Base-by-base conservation (phyloP, 192 early-diverging fungal species). In the Gigaspora rosea region DNA sequence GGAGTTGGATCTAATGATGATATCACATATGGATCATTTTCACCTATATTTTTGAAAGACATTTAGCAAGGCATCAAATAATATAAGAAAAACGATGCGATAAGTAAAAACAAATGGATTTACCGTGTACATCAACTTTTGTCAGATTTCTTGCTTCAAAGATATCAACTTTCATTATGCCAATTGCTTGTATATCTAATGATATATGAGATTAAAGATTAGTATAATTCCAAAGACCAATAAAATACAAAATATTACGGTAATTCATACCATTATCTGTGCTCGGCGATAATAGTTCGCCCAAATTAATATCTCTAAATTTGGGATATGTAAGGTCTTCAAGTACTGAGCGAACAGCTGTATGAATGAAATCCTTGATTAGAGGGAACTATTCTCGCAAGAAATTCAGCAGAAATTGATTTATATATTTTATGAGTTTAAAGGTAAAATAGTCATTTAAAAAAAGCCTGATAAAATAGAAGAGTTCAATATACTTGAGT, bases 11-110 rank as follows among this genome's bases (percentile, higher is more conserved):
- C 73, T 4, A 75, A 20, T 18, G 73, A 54, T 63, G 47, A 22
- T 20, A 35, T 36, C 9, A 75, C 73, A 41, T 75, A 75, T 48
- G 73, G 73, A 64, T 75, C 73, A 50, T 75, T 75, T 9, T 75
- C 73, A 8, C 73, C 73, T 75, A 64, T 27, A 27, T 27, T 27
- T 27, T 27, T 1, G 27, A 27, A 27, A 27, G 27, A 27, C 27
- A 27, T 27, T 27, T 27, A 27, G 27, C 27, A 27, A 27, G 27
- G 27, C 27, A 27, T 27, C 27, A 27, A 27, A 27, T 1, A 27
- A 1, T 27, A 27, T 27, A 27, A 27, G n/a, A n/a, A 27, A 27
- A 27, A 27, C 27, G 27, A 27, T 27, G 27, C 27, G 27, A 27
- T 27, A 27, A 27, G 27, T n/a, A n/a, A 27, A 27, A 27, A 27